A percentile compares a stretch with the other conserved stretches of the same genome.
Conservation (phyloP, 2,329 filamentous ascomycete genomes). For the Diaporthe australafricana region DNA sequence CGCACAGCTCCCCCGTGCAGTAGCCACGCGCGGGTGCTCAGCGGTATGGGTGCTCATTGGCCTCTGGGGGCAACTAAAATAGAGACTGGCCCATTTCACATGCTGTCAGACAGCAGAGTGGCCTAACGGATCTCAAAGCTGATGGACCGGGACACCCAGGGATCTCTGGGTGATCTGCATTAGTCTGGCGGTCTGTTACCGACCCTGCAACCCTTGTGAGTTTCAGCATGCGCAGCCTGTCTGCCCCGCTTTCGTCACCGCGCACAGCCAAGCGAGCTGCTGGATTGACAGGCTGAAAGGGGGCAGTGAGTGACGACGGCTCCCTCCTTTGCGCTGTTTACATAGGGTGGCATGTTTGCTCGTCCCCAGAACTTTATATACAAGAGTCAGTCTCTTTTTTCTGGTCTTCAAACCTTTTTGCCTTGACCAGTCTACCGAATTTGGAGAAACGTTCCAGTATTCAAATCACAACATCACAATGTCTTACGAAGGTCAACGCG, state of each 20-base stretch:
- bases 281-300: neutral
- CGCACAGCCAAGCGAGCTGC: constrained; percentile 32
- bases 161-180: constrained; percentile 16
- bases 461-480: constrained; percentile 9
- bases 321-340: neutral
- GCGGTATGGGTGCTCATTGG: neutral
- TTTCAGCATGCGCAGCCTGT: constrained; percentile 11
- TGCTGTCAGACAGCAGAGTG: neutral
- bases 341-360: constrained; percentile 11
- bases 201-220: constrained; percentile 4
- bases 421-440: neutral
- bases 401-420: neutral
- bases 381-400: neutral
- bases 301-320: constrained; percentile 28
- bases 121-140: no score
- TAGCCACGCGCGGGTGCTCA: neutral
- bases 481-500: constrained; percentile 29
- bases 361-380: neutral
- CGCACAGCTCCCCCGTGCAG: neutral
- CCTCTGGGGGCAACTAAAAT: neutral
- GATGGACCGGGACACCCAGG: neutral
- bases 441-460: neutral
- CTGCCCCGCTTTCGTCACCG: constrained; percentile 23
- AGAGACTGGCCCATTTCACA: neutral
- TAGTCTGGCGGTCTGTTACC: constrained; percentile 25